A percentile compares a stretch with the other conserved stretches of the same genome.
phyloP scores from a whole-genome alignment of 345 rosid genomes.

The Salix udensis region DNA sequence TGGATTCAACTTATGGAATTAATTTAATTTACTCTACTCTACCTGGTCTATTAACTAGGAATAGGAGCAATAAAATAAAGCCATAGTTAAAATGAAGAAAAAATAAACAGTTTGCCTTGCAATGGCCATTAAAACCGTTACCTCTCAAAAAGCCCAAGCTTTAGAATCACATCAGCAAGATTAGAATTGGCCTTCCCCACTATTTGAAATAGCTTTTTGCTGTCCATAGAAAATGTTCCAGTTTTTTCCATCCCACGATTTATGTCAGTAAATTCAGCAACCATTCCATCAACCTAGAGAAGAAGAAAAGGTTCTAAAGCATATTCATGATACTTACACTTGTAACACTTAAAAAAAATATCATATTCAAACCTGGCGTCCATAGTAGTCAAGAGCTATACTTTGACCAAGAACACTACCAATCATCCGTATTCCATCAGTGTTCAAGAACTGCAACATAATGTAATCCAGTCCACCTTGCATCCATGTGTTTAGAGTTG shows the following conservation, averaged over 20 bases:
- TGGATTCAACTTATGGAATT: neutral
- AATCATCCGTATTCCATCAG: slow-evolving; percentile 84
- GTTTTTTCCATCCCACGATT: slow-evolving; percentile 93
- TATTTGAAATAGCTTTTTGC: slow-evolving; percentile 89
- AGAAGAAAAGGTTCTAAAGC: neutral
- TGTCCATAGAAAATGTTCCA: slow-evolving; percentile 91
- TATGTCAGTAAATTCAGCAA: slow-evolving; percentile 93
- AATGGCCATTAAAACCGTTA: slow-evolving; percentile 22
- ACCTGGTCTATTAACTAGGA: neutral
- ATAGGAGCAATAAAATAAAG: neutral
- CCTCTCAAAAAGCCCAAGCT: slow-evolving; percentile 99
- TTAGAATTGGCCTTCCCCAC: slow-evolving; percentile 95
- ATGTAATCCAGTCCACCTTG: slow-evolving; percentile 82
- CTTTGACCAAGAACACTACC: slow-evolving; percentile 98
- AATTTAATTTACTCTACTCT: neutral
- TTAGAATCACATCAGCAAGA: slow-evolving; percentile 92
- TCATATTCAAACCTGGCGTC: slow-evolving; percentile 71
- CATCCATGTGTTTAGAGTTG: slow-evolving; percentile 78
- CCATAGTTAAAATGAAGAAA: neutral
- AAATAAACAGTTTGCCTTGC: neutral
- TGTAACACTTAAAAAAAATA: neutral
- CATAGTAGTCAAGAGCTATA: slow-evolving; percentile 93
- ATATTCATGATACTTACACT: neutral
- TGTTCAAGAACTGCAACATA: slow-evolving; percentile 78
- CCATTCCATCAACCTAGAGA: slow-evolving; percentile 91